Percentiles rank a stretch among this genome's conserved stretches.
phyloP scores from a whole-genome alignment of 2,329 filamentous ascomycete species.

The Venturia nashicola region DNA sequence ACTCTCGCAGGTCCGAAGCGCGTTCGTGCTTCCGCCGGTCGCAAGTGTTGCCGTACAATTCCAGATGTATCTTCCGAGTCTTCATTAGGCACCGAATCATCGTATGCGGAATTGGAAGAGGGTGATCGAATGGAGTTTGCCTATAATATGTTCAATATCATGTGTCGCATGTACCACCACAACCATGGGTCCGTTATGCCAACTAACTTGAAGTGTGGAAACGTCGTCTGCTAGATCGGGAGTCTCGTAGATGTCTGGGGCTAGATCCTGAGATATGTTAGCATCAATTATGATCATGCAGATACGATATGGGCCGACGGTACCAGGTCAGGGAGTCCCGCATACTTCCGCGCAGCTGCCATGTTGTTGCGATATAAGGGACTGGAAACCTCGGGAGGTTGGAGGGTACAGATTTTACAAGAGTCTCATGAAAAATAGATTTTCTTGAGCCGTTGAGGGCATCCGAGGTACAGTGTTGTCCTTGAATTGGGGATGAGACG shows the following conservation, averaged over 20 bases:
- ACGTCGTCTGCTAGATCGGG: constrained; percentile 84
- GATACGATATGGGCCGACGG: not conserved
- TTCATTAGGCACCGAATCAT: constrained; percentile 32
- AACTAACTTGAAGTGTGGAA: constrained; percentile 65
- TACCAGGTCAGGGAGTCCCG: constrained; percentile 14
- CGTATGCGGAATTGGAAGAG: constrained; percentile 38
- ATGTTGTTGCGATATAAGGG: not conserved
- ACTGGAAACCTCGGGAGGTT: not conserved
- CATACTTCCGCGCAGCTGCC: constrained; percentile 13
- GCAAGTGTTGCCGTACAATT: constrained; percentile 66
- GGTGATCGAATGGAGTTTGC: constrained; percentile 24
- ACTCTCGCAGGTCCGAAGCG: constrained; percentile 66
- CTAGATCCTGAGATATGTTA: constrained; percentile 53
- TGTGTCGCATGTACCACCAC: not conserved
- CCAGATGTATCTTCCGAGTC: constrained; percentile 15
- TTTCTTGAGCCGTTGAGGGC: not conserved
- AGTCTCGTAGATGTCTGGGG: constrained; percentile 93
- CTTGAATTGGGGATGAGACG: not conserved
- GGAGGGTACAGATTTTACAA: no score
- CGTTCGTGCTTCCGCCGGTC: constrained; percentile 65
- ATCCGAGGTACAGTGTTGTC: not conserved
- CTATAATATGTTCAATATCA: constrained; percentile 8
- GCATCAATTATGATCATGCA: not conserved
- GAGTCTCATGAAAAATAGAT: not conserved
- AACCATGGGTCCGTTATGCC: constrained; percentile 2